Evolutionary conservation across 202 grass and related monocot genomes (phyloP), one percentile per base, ranked within the genome.

Genomic region (Panicum virgatum): DNA sequence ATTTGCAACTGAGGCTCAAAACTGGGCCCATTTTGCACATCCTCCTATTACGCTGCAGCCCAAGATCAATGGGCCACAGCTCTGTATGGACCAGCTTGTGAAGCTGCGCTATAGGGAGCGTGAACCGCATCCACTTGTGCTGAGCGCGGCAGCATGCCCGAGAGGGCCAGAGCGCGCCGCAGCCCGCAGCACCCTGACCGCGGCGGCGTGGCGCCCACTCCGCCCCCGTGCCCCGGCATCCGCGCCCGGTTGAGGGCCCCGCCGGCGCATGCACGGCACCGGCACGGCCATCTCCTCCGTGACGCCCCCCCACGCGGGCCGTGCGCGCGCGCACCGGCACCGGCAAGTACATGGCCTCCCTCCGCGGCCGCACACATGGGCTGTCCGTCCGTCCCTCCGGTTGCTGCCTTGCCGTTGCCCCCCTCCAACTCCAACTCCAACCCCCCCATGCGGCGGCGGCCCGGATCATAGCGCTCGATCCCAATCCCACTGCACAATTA

Each of bases 331-430:
- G 30, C 48, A 2, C 30, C 54, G 26, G 10, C 39, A 9, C 5
- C 14, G 10, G 12, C 64, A 32, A 34, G 75, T 32, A 32, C 64
- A 12, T 3, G 3, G 32, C 32, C 32, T 34, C 32, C 32, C 32
- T 34, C 32, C 32, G 32, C 32, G 32, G 32, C 10, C 42, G 42
- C 69, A 47, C 81, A 76, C 81, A 83, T 83, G 72, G 81, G 52
- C 2, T 67, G 81, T 62, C 68, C 38, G 4, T 20, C 38, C 32
- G 4, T 44, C 25, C 25, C 4, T 30, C 11, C 23, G 27, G 27
- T 50, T 6, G 4, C 15, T 50, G 15, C 13, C 46, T 48, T 13
- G 14, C 15, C 16, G 50, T 14, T 14, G 3, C 44, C 14, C 44
- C 12, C 44, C 3, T 13, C 0, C n/a, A n/a, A n/a, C n/a, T n/a